A percentile compares a stretch with the other conserved stretches of the same genome.
phyloP scores from a whole-genome alignment of 495 filamentous ascomycete genomes.

The Cenococcum geophilum region DNA sequence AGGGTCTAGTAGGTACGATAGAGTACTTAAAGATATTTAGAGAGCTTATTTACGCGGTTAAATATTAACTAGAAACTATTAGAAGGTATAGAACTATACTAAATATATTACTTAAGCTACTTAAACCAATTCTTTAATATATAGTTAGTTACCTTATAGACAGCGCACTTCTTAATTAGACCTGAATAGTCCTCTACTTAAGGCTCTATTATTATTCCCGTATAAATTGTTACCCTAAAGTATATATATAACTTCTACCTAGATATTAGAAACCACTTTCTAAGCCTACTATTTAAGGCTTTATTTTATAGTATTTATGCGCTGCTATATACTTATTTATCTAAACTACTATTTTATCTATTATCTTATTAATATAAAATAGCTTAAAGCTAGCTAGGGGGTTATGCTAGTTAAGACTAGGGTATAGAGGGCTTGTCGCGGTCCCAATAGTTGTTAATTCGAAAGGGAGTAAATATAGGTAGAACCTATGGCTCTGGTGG shows the following conservation, averaged over 20 bases:
- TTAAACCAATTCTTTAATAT: constrained; percentile 1
- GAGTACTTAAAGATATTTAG: too few species aligned
- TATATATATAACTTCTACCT: too few species aligned
- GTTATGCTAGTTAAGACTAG: not conserved
- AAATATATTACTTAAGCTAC: not conserved
- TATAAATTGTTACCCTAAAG: not conserved
- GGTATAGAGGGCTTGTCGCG: not conserved
- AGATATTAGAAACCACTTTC: not conserved
- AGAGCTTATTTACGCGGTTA: too few species aligned
- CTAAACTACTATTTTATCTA: not conserved
- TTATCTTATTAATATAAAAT: not conserved
- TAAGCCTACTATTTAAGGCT: not conserved
- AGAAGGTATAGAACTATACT: not conserved
- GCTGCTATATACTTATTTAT: not conserved
- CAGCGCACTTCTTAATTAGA: not conserved
- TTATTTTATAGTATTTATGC: not conserved
- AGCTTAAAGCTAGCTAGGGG: too few species aligned
- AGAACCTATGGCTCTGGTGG: too few species aligned
- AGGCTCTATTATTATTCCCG: not conserved
- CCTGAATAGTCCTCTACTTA: constrained; percentile 2
- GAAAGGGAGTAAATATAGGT: not conserved
- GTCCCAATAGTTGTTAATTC: not conserved
- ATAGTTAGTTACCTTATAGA: not conserved
- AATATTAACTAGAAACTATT: not conserved
- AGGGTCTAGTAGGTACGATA: too few species aligned